phyloP scores from a whole-genome alignment of 1,284 basidiomycete species.

The Salmacisia buchloeana region DNA sequence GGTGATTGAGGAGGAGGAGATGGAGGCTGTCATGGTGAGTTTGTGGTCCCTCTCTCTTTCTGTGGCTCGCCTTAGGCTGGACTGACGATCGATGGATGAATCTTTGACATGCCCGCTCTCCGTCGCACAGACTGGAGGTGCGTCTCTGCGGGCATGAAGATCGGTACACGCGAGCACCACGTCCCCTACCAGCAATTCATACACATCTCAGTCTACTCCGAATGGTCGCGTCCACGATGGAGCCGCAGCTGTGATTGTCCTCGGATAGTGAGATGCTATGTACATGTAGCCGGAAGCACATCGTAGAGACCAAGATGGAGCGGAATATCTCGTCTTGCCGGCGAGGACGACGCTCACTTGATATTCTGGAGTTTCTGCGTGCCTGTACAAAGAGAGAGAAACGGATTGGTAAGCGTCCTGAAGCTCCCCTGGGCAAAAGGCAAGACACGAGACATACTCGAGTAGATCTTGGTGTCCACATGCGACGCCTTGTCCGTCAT shows the following conservation, averaged over 20 bases:
- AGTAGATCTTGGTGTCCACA: constrained; percentile 43
- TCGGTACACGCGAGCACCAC: too few species aligned
- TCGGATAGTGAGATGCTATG: too few species aligned
- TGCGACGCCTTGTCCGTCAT: constrained; percentile 44
- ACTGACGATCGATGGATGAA: too few species aligned
- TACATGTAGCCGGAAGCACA: background rate
- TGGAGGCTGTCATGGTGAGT: constrained; percentile 47
- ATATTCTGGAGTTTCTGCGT: constrained; percentile 11
- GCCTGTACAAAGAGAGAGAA: background rate
- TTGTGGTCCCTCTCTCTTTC: background rate
- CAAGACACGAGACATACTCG: constrained; percentile 6
- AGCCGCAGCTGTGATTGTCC: too few species aligned
- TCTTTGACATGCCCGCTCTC: too few species aligned
- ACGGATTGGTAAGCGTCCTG: background rate
- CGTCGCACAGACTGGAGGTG: too few species aligned
- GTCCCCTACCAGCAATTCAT: too few species aligned
- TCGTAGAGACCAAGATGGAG: background rate
- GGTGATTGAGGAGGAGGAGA: constrained; percentile 31
- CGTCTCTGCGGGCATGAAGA: too few species aligned
- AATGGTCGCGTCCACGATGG: too few species aligned
- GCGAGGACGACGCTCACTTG: background rate
- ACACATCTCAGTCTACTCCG: too few species aligned
- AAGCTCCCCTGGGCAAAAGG: background rate
- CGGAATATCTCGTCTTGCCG: too few species aligned
- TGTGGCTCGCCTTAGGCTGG: background rate